A percentile compares a stretch with the other conserved stretches of the same genome.
Evolutionary conservation across 306 rosid species (phyloP).

Genomic region (Arachis hypogaea): DNA sequence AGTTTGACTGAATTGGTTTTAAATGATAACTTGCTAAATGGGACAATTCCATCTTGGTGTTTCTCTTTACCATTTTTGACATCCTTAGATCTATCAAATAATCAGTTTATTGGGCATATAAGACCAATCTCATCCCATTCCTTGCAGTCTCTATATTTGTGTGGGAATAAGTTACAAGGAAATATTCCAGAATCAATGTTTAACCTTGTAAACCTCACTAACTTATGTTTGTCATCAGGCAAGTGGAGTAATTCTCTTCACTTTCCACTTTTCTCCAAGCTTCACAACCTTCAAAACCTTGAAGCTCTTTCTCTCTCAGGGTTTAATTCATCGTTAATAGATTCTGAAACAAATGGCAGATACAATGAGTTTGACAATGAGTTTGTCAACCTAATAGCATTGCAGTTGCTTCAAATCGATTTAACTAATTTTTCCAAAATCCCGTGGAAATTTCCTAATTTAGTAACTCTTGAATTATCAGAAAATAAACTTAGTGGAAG

Average conservation of each 20-base stretch:
- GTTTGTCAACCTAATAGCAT: too few relatives aligned
- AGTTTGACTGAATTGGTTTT: not conserved
- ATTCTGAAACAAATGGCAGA: not conserved
- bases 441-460: not conserved
- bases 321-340: not conserved
- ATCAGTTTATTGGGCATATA: not conserved
- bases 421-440: not conserved
- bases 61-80: not conserved
- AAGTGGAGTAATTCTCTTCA: not conserved
- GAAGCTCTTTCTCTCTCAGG: not conserved
- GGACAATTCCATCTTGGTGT: conserved; percentile 28
- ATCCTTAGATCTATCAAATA: not conserved
- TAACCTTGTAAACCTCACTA: not conserved
- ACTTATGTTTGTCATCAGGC: not conserved
- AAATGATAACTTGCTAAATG: not conserved
- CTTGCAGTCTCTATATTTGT: not conserved
- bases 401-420: not conserved
- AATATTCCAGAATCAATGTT: conserved; percentile 24
- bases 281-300: not conserved
- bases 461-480: conserved; percentile 2
- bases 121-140: conserved; percentile 1
- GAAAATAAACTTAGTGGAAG: not conserved
- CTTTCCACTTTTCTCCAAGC: not conserved
- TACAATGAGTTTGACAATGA: too few relatives aligned
- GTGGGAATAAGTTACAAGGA: conserved; percentile 1